Percentiles rank a stretch among this genome's conserved stretches.
Conservation (phyloP, 2,329 filamentous ascomycete species). For the Curvularia spicifera region DNA sequence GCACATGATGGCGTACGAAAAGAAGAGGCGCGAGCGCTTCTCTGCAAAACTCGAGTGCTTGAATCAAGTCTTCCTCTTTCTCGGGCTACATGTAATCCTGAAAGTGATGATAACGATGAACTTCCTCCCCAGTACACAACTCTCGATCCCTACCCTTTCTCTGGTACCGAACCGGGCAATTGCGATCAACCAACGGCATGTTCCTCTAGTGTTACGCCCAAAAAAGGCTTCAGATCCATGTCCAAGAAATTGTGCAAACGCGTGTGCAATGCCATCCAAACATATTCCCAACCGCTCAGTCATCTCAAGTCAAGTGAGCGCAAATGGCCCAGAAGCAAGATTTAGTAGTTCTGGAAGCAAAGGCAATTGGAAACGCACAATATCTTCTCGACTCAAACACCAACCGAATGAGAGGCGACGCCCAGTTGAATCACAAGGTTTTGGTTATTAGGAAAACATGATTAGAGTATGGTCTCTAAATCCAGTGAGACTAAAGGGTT, state of each 20-base stretch:
- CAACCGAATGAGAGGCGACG: not conserved
- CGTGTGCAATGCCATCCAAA: conserved; percentile 8
- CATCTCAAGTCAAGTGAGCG: conserved; percentile 3
- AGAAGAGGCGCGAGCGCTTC: not conserved
- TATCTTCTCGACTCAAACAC: not conserved
- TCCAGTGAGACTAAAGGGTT: not conserved
- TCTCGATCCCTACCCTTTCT: conserved; percentile 9
- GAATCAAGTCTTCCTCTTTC: not conserved
- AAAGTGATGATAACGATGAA: not conserved
- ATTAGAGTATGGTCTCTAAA: not conserved
- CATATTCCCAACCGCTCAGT: conserved; percentile 3
- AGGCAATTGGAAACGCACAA: conserved; percentile 1
- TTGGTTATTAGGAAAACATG: not conserved
- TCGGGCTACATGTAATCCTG: not conserved
- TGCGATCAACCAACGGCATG: not conserved
- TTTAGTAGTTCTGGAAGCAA: conserved; percentile 9
- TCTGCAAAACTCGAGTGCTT: not conserved
- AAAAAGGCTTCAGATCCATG: not conserved
- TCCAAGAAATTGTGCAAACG: conserved; percentile 7
- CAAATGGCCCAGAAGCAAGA: conserved; percentile 6
- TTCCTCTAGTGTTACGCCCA: not conserved
- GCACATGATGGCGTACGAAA: not conserved
- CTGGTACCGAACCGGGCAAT: not conserved
- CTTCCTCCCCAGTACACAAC: conserved; percentile 9
- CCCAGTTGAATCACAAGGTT: not conserved